Base-by-base conservation (phyloP, 108 stramenopile genomes). In the Seminavis robusta region DNA sequence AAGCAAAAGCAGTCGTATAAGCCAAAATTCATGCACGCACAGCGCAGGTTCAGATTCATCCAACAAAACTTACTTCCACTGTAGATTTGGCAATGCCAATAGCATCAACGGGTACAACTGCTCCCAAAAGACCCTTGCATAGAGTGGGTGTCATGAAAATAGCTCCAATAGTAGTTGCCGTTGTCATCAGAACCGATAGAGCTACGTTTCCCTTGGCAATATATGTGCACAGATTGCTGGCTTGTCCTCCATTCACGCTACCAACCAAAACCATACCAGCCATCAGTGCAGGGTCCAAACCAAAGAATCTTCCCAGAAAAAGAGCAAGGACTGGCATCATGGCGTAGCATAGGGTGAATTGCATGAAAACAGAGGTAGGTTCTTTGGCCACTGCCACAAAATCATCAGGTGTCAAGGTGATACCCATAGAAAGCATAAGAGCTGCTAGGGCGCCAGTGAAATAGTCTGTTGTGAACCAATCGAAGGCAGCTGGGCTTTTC, bases 341-440 rank as follows among this genome's bases (percentile, higher is more conserved):
- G 47, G 68, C 88, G 55, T 98, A 98, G 67, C 97, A 98, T n/a
- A 95, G 76, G 34, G 63, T 49, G 56, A 98, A 98, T 61, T 95
- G 94, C 88, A 96, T 82, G 38, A 94, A 52, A 20, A 96, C 90
- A 33, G 97, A 81, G 36, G 56, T 77, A 1, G 97, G 97, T 46
- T 85, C 69, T 43, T 76, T 73, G n/a, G 84, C 75, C n/a, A 98
- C 95, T 26, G 86, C 71, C 19, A 80, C 74, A 48, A 98, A 96
- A 64, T 98, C 97, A 33, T 76, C 34, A 1, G 94, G 94, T n/a
- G 88, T 90, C 46, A 98, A 78, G 25, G 97, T 98, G 63, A 98
- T 98, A 54, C 97, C 97, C 97, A 98, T 98, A 62, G 90, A 94
- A 56, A 98, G 94, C 97, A 98, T 98, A 47, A 97, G 81, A 28